A percentile compares a stretch with the other conserved stretches of the same genome.
phyloP scores from a whole-genome alignment of 2,329 filamentous ascomycete genomes.

The Celoporthe dispersa region DNA sequence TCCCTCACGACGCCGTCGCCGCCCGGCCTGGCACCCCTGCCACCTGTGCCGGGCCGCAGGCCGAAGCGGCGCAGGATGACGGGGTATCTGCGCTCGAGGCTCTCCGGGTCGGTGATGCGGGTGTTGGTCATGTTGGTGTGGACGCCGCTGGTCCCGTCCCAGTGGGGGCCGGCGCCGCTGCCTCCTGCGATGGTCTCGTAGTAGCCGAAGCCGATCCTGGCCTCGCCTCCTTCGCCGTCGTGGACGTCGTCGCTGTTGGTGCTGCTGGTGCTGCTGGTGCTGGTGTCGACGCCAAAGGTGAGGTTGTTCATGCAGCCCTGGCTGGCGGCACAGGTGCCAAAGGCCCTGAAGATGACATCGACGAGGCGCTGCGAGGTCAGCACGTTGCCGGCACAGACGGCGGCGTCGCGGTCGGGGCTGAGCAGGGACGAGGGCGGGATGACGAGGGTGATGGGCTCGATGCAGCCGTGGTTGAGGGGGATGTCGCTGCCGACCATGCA shows the following conservation, averaged over 20 bases:
- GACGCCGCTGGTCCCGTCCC: constrained; percentile 33
- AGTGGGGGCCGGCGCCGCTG: constrained; percentile 37
- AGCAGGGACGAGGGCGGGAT: constrained; percentile 39
- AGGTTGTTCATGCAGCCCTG: constrained; percentile 40
- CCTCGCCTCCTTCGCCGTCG: constrained; percentile 8
- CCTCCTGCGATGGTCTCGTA: constrained; percentile 40
- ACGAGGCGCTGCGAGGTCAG: constrained; percentile 38
- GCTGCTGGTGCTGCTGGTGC: constrained; percentile 11
- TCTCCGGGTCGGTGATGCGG: constrained; percentile 36
- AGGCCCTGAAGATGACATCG: constrained; percentile 39
- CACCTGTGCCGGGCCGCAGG: constrained; percentile 36
- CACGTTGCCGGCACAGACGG: constrained; percentile 46
- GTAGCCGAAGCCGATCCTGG: constrained; percentile 32
- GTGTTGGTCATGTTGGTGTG: constrained; percentile 38
- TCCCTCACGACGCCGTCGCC: constrained; percentile 40
- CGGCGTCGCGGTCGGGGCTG: constrained; percentile 34
- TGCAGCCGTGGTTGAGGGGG: constrained; percentile 43
- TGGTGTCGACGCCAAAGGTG: constrained; percentile 35
- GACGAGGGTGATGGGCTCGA: constrained; percentile 38
- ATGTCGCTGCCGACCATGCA: constrained; percentile 41
- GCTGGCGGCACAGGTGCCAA: constrained; percentile 33
- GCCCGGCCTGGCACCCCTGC: constrained; percentile 35
- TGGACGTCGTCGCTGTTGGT: constrained; percentile 31
- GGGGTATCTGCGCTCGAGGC: constrained; percentile 40
- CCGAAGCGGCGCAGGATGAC: constrained; percentile 38